A percentile compares a stretch with the other conserved stretches of the same genome.
Evolutionary conservation across 176 grass and related monocot genomes (phyloP).

Genomic region (Guadua angustifolia): DNA sequence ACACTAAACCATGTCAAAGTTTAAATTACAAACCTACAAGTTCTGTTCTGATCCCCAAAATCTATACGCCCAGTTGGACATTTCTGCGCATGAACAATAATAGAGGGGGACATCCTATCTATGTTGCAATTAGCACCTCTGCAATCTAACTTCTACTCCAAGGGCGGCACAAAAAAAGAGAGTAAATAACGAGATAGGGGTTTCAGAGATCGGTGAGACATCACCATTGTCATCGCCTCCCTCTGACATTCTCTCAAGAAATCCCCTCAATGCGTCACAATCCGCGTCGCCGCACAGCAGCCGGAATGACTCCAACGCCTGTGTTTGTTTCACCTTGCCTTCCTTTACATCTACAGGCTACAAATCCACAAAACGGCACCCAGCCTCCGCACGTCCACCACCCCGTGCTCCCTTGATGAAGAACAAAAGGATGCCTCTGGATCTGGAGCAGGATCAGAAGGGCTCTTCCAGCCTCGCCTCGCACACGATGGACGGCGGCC

Average conservation of each 20-base stretch:
- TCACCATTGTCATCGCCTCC: constrained; percentile 45
- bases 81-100: background rate
- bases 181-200: constrained; percentile 39
- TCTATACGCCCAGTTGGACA: background rate
- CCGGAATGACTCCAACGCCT: constrained; percentile 60
- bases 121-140: background rate
- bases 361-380: background rate
- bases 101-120: background rate
- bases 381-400: too few species aligned
- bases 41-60: background rate
- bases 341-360: constrained; percentile 50
- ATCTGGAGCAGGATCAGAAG: too few species aligned
- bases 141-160: constrained; percentile 7
- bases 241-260: constrained; percentile 62
- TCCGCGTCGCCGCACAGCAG: constrained; percentile 71
- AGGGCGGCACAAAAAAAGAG: background rate
- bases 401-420: too few species aligned
- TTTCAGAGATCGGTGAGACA: constrained; percentile 36
- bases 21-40: background rate
- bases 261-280: constrained; percentile 49
- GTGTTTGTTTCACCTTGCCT: constrained; percentile 50
- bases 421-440: too few species aligned
- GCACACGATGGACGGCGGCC: too few species aligned
- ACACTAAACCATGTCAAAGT: background rate
- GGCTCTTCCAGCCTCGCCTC: too few species aligned